These are phyloP conservation scores for Corchorus olitorius DNA, from an alignment of 345 rosid species.

Conservation along the genomic window DNA sequence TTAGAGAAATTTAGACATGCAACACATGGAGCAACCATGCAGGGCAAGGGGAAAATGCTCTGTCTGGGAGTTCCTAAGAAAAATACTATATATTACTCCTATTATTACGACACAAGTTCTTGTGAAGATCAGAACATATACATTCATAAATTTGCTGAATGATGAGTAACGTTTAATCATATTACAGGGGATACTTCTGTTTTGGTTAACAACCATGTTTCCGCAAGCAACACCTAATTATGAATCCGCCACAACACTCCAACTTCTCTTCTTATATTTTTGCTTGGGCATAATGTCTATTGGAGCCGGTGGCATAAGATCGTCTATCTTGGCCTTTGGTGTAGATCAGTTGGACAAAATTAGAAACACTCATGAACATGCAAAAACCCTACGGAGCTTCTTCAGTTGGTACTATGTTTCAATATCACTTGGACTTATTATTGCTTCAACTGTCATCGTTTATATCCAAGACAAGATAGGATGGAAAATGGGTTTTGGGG, in stretches of 20 bases:
- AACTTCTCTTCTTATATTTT: constrained; percentile 38
- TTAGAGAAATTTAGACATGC: not conserved
- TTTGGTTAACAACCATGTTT: constrained; percentile 42
- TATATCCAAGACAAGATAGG: constrained; percentile 53
- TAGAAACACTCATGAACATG: not conserved
- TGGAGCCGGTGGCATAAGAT: constrained; percentile 66
- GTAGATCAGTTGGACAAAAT: constrained; percentile 46
- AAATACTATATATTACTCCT: not conserved
- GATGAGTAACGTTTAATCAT: not conserved
- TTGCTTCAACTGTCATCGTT: constrained; percentile 46
- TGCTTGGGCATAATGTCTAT: constrained; percentile 47
- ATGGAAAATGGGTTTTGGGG: constrained; percentile 60
- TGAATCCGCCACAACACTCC: constrained; percentile 28
- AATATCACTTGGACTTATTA: constrained; percentile 25
- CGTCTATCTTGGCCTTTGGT: constrained; percentile 59
- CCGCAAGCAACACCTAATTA: constrained; percentile 36
- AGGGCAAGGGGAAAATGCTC: not conserved
- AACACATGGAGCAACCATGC: not conserved
- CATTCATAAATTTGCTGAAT: not conserved
- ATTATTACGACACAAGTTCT: not conserved
- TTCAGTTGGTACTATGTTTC: constrained; percentile 54
- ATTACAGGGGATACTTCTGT: constrained; percentile 44
- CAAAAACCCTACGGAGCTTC: constrained; percentile 37
- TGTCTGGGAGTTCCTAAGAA: not conserved
- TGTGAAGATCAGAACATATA: not conserved